These are phyloP conservation scores for Periconia macrospinosa DNA, from an alignment of 2,329 filamentous ascomycete species.

Conservation along the genomic window DNA sequence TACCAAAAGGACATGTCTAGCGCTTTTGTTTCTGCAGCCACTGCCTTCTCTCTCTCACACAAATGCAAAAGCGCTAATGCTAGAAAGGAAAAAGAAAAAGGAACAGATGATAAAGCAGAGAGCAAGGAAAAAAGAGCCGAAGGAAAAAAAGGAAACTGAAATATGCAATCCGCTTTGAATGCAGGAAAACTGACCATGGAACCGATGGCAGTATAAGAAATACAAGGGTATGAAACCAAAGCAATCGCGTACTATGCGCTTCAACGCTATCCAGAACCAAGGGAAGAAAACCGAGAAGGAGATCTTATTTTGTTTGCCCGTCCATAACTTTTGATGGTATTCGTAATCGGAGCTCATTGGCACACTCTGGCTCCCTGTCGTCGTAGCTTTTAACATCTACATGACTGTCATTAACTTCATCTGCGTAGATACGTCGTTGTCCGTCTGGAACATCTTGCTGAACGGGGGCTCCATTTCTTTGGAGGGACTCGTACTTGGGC, in stretches of 20 bases:
- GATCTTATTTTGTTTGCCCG: slow-evolving; percentile 24
- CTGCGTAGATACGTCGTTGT: slow-evolving; percentile 37
- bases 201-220: slow-evolving; percentile 33
- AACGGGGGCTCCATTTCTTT: slow-evolving; percentile 37
- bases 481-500: slow-evolving; percentile 41
- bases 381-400: slow-evolving; percentile 30
- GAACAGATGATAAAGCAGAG: neutral
- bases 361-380: slow-evolving; percentile 15
- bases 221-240: slow-evolving; percentile 29
- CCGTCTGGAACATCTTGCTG: slow-evolving; percentile 35
- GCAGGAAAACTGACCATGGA: slow-evolving; percentile 26
- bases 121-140: neutral
- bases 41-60: neutral
- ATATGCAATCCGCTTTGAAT: slow-evolving; percentile 39
- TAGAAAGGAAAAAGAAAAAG: neutral
- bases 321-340: slow-evolving; percentile 20
- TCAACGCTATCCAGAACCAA: slow-evolving; percentile 36
- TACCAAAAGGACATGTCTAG: neutral
- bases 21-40: slow-evolving; percentile 1
- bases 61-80: slow-evolving; percentile 13
- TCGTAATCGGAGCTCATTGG: slow-evolving; percentile 19
- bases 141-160: slow-evolving; percentile 8
- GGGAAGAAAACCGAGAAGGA: slow-evolving; percentile 28
- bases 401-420: slow-evolving; percentile 48
- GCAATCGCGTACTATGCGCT: slow-evolving; percentile 19